A percentile compares a stretch with the other conserved stretches of the same genome.
Conservation (phyloP, 306 rosid genomes). For the Cucurbita moschata region DNA sequence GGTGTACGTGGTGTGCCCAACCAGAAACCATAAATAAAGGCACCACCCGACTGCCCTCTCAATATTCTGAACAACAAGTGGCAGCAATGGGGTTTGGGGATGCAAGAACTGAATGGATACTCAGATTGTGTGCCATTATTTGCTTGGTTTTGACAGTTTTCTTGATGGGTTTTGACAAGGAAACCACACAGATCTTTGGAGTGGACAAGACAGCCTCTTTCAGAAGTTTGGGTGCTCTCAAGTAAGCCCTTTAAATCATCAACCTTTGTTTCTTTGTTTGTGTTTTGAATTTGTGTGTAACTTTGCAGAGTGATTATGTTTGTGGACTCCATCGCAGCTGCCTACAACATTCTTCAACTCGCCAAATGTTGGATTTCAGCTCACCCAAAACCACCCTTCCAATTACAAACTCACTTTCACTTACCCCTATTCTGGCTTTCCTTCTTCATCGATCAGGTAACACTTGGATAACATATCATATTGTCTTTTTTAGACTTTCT, state of each 20-base stretch:
- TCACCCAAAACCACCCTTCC: conserved; percentile 6
- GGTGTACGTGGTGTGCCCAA: neutral
- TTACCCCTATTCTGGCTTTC: conserved; percentile 37
- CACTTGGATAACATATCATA: too few species aligned
- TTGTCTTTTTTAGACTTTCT: too few species aligned
- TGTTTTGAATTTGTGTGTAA: neutral
- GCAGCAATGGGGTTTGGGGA: conserved; percentile 17
- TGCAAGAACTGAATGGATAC: conserved; percentile 19
- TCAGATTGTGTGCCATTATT: conserved; percentile 35
- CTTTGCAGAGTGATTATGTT: conserved; percentile 32
- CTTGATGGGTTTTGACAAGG: conserved; percentile 41
- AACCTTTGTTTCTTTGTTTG: too few species aligned
- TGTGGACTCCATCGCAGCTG: conserved; percentile 41
- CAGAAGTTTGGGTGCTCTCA: conserved; percentile 34
- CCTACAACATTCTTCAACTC: conserved; percentile 44
- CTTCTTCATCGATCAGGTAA: conserved; percentile 55
- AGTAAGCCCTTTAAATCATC: conserved; percentile 17
- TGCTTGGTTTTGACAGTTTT: conserved; percentile 26
- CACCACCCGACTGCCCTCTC: neutral
- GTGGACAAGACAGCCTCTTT: conserved; percentile 36
- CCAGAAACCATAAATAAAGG: neutral
- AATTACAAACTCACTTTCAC: neutral
- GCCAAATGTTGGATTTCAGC: conserved; percentile 15
- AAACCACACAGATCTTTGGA: conserved; percentile 27
- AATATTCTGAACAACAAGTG: neutral